Evolutionary conservation across 202 grass and related monocot genomes (phyloP).

Genomic region (Setaria viridis): DNA sequence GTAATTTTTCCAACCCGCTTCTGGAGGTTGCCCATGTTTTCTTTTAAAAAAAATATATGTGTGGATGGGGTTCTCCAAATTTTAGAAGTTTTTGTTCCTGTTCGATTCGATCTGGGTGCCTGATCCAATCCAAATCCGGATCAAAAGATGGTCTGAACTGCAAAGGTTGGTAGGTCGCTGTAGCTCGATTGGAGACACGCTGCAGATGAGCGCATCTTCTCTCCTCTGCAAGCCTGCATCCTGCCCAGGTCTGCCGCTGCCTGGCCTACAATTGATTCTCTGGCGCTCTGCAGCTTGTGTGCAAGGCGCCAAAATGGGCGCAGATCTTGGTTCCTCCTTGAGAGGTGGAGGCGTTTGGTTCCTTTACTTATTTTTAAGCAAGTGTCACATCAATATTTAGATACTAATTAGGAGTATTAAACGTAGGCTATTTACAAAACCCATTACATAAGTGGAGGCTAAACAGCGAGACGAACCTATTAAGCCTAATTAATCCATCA

Average conservation of each 20-base stretch:
- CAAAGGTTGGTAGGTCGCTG: not conserved
- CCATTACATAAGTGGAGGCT: too few species aligned
- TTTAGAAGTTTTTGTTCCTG: not conserved
- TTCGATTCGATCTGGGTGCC: not conserved
- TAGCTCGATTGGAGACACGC: too few species aligned
- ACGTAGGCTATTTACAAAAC: too few species aligned
- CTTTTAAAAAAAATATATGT: not conserved
- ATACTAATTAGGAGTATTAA: too few species aligned
- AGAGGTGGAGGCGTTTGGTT: too few species aligned
- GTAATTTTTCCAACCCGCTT: not conserved
- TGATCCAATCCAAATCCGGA: conserved; percentile 4
- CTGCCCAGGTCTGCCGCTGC: not conserved
- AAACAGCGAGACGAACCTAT: too few species aligned
- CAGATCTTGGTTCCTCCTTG: not conserved
- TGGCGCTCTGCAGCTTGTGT: not conserved
- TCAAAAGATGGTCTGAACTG: not conserved
- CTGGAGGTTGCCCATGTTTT: not conserved
- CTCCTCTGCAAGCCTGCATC: too few species aligned
- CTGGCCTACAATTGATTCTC: not conserved
- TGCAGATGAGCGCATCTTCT: not conserved
- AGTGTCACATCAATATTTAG: too few species aligned
- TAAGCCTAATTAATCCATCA: too few species aligned
- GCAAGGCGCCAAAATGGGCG: not conserved
- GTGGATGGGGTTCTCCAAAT: not conserved
- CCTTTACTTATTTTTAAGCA: too few species aligned